A percentile compares a stretch with the other conserved stretches of the same genome.
These are phyloP conservation scores for Aspergillus sp. DNA, from an alignment of 2,329 filamentous ascomycete species.

Conservation along the genomic window DNA sequence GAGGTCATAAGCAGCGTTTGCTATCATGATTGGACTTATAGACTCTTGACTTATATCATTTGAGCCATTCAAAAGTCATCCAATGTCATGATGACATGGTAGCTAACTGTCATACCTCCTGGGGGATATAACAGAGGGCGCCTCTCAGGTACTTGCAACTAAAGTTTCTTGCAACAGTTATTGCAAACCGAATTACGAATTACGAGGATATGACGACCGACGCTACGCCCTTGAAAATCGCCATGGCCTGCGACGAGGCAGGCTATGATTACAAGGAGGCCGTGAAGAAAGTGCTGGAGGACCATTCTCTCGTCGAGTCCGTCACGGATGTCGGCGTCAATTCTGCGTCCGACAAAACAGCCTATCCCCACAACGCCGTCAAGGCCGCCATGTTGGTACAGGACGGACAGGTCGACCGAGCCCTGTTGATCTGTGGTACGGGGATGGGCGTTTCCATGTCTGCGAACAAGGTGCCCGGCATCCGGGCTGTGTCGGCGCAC, in stretches of 20 bases:
- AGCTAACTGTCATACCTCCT: no score
- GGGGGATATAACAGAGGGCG: no score
- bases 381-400: constrained; percentile 52
- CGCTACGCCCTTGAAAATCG: constrained; percentile 45
- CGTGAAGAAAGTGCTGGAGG: constrained; percentile 63
- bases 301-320: constrained; percentile 55
- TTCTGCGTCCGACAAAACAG: constrained; percentile 59
- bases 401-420: constrained; percentile 57
- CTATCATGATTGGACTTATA: no score
- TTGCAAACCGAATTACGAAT: no score
- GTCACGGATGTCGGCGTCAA: constrained; percentile 68
- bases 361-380: constrained; percentile 71
- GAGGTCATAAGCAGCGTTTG: no score
- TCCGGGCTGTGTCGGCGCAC: constrained; percentile 81
- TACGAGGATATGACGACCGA: constrained; percentile 22
- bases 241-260: constrained; percentile 59
- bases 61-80: no score
- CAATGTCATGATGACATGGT: no score
- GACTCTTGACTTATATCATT: no score
- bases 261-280: constrained; percentile 70
- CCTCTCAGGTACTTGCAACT: no score
- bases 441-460: constrained; percentile 78
- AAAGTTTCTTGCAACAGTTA: no score
- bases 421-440: constrained; percentile 71
- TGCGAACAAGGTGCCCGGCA: constrained; percentile 80